Evolutionary conservation across 345 rosid species (phyloP).

Genomic region (Chamaenerion angustifolium): DNA sequence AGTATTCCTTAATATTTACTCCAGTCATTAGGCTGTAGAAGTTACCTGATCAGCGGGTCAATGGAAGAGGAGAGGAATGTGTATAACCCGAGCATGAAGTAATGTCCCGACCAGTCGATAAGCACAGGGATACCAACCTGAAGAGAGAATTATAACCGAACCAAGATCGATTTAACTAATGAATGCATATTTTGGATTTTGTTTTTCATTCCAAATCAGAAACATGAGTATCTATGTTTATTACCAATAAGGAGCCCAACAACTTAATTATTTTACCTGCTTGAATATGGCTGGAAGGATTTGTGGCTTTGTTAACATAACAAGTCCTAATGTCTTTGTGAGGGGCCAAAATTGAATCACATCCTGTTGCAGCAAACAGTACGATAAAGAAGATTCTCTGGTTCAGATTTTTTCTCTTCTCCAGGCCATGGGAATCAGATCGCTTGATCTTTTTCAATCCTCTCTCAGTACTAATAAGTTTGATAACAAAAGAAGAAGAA

Average conservation of each 20-base stretch:
- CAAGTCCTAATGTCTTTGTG: constrained; percentile 85
- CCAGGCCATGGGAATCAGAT: no score
- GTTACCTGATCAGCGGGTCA: constrained; percentile 71
- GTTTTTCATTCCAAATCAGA: neutral
- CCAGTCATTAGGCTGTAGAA: no score
- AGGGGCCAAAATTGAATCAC: constrained; percentile 77
- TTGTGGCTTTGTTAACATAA: constrained; percentile 75
- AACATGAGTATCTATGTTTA: no score
- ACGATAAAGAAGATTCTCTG: neutral
- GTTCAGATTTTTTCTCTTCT: no score
- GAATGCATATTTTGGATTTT: neutral
- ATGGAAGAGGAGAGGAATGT: constrained; percentile 64
- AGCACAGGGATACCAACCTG: constrained; percentile 78
- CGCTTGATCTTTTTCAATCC: neutral
- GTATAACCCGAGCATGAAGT: constrained; percentile 71
- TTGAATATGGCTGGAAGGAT: constrained; percentile 68
- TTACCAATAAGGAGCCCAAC: no score
- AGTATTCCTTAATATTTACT: no score
- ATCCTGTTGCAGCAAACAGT: constrained; percentile 32
- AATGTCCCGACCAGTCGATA: constrained; percentile 73
- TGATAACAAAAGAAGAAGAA: no score
- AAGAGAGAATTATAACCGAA: neutral
- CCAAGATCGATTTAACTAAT: neutral
- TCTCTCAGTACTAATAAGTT: neutral
- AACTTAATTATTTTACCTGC: constrained; percentile 43